Conservation (phyloP, 768 basidiomycete species). For the Mycena kentingensis region DNA sequence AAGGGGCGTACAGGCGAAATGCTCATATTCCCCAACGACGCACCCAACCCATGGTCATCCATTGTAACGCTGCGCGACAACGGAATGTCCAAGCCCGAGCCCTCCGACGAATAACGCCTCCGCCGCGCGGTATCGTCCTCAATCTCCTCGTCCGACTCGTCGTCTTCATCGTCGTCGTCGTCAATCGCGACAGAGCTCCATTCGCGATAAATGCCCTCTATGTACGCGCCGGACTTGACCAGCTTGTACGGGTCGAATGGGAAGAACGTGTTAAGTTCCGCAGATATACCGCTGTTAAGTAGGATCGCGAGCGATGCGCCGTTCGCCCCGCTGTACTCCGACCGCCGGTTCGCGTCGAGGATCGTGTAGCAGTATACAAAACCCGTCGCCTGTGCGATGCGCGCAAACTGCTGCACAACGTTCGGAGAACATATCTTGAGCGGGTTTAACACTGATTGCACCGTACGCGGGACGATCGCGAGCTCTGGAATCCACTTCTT, state of each 20-base stretch:
- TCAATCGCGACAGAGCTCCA: conserved; percentile 85
- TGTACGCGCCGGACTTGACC: conserved; percentile 72
- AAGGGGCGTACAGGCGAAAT: conserved; percentile 66
- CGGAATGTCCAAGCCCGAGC: conserved; percentile 1
- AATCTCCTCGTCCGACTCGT: conserved; percentile 6
- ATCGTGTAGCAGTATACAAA: conserved; percentile 96
- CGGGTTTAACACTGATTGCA: conserved; percentile 85
- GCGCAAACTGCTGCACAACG: conserved; percentile 93
- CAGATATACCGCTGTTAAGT: conserved; percentile 43
- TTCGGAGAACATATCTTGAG: conserved; percentile 90
- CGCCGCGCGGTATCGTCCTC: neutral
- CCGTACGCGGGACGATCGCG: conserved; percentile 73
- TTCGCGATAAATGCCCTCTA: conserved; percentile 84
- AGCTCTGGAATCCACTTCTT: conserved; percentile 88
- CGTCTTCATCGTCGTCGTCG: conserved; percentile 44
- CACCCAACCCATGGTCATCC: conserved; percentile 58
- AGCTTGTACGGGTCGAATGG: conserved; percentile 98
- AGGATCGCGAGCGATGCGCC: conserved; percentile 23
- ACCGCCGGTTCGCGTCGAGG: conserved; percentile 83
- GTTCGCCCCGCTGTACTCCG: conserved; percentile 43
- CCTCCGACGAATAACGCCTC: conserved; percentile 4
- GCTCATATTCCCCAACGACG: conserved; percentile 79
- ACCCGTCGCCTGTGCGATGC: conserved; percentile 83
- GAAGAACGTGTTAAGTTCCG: conserved; percentile 91
- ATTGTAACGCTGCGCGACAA: neutral